These are phyloP conservation scores for Aspergillus fumigatiaffinis DNA, from an alignment of 2,329 filamentous ascomycete species.

Conservation along the genomic window DNA sequence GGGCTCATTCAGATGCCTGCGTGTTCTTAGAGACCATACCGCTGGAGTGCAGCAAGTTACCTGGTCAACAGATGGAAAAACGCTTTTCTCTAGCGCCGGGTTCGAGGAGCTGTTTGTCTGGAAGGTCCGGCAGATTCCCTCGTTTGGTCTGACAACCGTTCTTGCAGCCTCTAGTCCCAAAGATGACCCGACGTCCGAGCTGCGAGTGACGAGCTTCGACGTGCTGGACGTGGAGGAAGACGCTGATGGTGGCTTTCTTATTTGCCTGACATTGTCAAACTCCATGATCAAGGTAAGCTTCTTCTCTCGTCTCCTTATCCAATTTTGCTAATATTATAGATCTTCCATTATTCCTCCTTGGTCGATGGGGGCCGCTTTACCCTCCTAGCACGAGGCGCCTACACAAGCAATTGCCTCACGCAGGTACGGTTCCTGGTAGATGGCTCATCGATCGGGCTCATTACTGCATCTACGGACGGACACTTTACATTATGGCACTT, in stretches of 20 bases:
- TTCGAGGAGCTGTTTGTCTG: conserved; percentile 88
- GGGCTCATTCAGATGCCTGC: conserved; percentile 48
- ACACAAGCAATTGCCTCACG: conserved; percentile 73
- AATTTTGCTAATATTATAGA: conserved; percentile 30
- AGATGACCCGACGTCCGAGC: conserved; percentile 55
- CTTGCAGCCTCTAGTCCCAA: conserved; percentile 50
- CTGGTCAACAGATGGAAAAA: conserved; percentile 64
- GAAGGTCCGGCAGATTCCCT: conserved; percentile 58
- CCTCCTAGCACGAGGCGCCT: conserved; percentile 53
- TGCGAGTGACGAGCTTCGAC: conserved; percentile 80
- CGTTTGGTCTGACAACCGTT: conserved; percentile 50
- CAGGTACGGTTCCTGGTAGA: conserved; percentile 48
- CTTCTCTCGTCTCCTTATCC: neutral
- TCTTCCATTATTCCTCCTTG: conserved; percentile 41
- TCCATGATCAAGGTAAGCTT: conserved; percentile 62
- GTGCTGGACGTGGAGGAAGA: conserved; percentile 36
- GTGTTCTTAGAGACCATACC: conserved; percentile 70
- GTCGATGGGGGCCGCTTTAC: conserved; percentile 22
- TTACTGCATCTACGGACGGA: conserved; percentile 80
- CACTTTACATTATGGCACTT: conserved; percentile 62
- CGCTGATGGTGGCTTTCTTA: conserved; percentile 43
- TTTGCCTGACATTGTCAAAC: conserved; percentile 79
- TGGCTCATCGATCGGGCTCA: conserved; percentile 41
- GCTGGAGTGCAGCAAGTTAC: conserved; percentile 77
- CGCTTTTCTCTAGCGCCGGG: conserved; percentile 81